Evolutionary conservation across 2,329 filamentous ascomycete species (phyloP).

Genomic region (Colletotrichum echinochloae): DNA sequence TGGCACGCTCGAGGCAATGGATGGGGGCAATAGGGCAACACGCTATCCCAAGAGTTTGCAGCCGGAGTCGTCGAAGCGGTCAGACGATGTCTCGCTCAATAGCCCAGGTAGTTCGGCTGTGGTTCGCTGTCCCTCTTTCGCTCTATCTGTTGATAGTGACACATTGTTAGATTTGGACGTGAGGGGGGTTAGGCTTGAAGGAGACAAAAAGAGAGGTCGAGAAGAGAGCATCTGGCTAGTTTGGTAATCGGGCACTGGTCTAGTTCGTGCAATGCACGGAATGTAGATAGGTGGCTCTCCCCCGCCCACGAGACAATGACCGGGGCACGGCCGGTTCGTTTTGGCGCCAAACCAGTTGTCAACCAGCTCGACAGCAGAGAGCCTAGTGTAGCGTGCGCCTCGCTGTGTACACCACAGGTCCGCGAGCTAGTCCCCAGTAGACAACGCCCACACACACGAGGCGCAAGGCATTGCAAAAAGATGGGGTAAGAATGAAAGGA

Average conservation of each 20-base stretch:
- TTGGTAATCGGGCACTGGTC: neutral
- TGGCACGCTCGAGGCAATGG: neutral
- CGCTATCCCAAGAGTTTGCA: slow-evolving; percentile 15
- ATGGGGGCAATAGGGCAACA: slow-evolving; percentile 4
- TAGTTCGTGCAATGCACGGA: slow-evolving; percentile 10
- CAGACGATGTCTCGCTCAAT: slow-evolving; percentile 23
- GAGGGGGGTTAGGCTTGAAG: slow-evolving; percentile 16
- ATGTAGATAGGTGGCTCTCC: slow-evolving; percentile 5
- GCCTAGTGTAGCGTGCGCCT: slow-evolving; percentile 20
- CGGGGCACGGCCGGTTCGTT: slow-evolving; percentile 26
- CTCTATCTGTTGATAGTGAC: slow-evolving; percentile 15
- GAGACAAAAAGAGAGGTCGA: neutral
- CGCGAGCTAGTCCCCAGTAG: slow-evolving; percentile 12
- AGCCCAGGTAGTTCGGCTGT: slow-evolving; percentile 8
- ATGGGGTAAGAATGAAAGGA: neutral
- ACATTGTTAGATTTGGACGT: neutral
- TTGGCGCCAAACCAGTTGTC: slow-evolving; percentile 21
- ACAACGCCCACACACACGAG: neutral
- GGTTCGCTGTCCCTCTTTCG: slow-evolving; percentile 8
- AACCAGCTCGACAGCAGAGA: neutral
- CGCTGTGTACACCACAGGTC: slow-evolving; percentile 29
- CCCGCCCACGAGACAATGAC: slow-evolving; percentile 16
- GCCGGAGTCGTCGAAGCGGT: slow-evolving; percentile 27
- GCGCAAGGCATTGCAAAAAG: neutral
- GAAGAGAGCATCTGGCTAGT: neutral